Evolutionary conservation across 2,329 filamentous ascomycete species (phyloP).

Genomic region (Rhinocladiella similis): DNA sequence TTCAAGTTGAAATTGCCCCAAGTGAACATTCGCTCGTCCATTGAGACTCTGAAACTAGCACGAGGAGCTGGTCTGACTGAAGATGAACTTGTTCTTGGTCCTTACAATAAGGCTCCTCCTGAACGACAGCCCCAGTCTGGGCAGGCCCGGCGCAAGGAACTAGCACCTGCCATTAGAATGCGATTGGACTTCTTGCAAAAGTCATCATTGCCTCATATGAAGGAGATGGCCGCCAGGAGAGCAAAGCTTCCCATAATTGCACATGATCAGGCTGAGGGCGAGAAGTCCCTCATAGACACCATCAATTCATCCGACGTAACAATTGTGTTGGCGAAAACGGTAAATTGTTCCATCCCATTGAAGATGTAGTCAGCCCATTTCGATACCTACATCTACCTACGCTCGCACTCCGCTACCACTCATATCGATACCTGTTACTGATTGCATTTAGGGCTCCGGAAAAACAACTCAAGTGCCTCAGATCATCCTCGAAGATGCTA

Average conservation of each 20-base stretch:
- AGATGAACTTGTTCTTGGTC: constrained; percentile 5
- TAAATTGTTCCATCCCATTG: no score
- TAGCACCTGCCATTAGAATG: constrained; percentile 9
- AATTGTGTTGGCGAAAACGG: constrained; percentile 90
- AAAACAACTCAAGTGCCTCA: constrained; percentile 98
- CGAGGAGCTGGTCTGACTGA: constrained; percentile 10
- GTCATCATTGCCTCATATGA: not conserved
- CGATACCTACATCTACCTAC: no score
- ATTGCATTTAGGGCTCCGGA: constrained; percentile 64
- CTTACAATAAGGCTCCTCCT: not conserved
- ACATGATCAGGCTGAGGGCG: no score
- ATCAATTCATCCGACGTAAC: constrained; percentile 80
- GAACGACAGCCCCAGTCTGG: not conserved
- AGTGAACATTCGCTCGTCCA: constrained; percentile 6
- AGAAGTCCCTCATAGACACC: constrained; percentile 52
- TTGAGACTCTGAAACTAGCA: constrained; percentile 13
- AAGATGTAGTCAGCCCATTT: no score
- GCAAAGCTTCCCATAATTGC: not conserved
- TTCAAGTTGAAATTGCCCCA: constrained; percentile 10
- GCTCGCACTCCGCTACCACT: no score
- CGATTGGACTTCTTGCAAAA: not conserved
- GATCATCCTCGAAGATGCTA: constrained; percentile 85
- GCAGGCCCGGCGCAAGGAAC: not conserved
- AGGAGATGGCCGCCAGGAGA: not conserved
- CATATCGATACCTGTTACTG: no score